Conservation (phyloP, 2,329 filamentous ascomycete genomes). For the Hypomyces perniciosus region DNA sequence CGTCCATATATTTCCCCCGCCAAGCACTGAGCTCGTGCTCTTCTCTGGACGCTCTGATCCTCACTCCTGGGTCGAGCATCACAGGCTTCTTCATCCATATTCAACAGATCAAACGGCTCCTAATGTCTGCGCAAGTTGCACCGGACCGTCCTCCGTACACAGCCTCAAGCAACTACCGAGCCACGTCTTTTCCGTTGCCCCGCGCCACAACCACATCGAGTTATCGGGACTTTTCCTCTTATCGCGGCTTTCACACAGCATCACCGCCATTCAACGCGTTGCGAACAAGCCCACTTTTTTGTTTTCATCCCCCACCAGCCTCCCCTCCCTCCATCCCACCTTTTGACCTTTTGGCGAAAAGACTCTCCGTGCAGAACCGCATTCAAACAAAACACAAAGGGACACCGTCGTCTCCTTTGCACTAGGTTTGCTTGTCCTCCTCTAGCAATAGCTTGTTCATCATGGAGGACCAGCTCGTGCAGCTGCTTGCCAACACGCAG, state of each 20-base stretch:
- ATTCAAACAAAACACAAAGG: neutral
- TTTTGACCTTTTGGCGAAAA: no score
- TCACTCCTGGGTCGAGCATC: no score
- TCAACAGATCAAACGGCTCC: no score
- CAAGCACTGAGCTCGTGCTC: no score
- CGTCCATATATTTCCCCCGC: no score
- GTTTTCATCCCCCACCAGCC: slow-evolving; percentile 12
- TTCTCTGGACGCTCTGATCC: no score
- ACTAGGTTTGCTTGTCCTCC: neutral
- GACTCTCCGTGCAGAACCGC: neutral
- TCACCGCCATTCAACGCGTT: slow-evolving; percentile 1
- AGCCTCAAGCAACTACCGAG: no score
- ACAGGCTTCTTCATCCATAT: no score
- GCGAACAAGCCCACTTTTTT: slow-evolving; percentile 9
- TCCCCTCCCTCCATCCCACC: slow-evolving; percentile 8
- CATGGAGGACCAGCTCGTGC: slow-evolving; percentile 92
- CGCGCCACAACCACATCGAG: neutral
- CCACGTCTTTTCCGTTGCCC: neutral
- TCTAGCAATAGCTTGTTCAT: slow-evolving; percentile 11
- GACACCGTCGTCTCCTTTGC: neutral
- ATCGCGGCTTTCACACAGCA: neutral
- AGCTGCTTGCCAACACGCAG: slow-evolving; percentile 82
- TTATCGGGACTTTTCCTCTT: slow-evolving; percentile 4
- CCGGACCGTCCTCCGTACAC: no score
- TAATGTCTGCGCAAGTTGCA: no score